phyloP scores from a whole-genome alignment of 2,329 filamentous ascomycete genomes.

The Aspergillus sp. region DNA sequence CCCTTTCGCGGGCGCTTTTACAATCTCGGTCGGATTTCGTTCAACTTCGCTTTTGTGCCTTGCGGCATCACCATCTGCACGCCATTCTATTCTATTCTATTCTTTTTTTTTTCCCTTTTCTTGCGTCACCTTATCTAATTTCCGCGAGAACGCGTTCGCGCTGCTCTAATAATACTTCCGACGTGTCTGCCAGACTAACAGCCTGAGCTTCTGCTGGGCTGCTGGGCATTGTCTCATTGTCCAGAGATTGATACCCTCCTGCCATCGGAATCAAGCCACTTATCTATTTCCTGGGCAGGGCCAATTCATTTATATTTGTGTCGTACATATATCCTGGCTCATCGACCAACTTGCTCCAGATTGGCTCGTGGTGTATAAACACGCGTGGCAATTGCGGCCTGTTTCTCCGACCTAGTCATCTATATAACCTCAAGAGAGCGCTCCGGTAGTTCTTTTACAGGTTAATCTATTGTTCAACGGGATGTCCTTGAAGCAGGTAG shows the following conservation, averaged over 20 bases:
- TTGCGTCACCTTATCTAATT: background rate
- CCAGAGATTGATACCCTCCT: background rate
- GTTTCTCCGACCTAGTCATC: background rate
- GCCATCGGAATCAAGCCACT: background rate
- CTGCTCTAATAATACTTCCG: background rate
- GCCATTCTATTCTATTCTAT: background rate
- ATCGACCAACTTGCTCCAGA: too few species aligned
- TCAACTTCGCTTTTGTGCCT: background rate
- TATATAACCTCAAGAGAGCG: background rate
- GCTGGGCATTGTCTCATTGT: background rate
- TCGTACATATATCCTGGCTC: background rate
- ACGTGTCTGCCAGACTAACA: background rate
- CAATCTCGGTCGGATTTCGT: background rate
- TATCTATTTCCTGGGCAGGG: background rate
- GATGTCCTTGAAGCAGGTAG: slow-evolving; percentile 58
- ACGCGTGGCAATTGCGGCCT: background rate
- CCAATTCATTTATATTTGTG: background rate
- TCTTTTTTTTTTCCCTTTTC: background rate
- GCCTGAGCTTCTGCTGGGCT: background rate
- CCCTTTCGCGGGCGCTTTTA: background rate
- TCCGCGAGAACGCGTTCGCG: background rate
- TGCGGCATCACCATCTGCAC: background rate
- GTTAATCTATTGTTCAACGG: background rate
- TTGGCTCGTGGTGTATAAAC: too few species aligned
- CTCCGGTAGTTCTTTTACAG: background rate